Base-by-base conservation (phyloP, 2,329 filamentous ascomycete species). In the Delphinella strobiligena region DNA sequence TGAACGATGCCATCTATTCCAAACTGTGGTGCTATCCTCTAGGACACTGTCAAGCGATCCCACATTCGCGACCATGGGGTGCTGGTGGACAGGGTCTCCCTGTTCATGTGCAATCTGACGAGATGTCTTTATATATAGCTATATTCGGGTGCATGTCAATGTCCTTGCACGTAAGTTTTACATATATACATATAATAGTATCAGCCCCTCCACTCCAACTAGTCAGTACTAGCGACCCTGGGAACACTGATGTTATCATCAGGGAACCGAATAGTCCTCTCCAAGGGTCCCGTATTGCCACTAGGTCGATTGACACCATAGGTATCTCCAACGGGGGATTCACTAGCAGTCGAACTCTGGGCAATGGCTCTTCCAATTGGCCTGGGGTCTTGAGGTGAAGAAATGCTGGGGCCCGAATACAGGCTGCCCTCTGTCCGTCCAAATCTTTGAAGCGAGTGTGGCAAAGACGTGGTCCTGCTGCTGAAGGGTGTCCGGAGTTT, bases 231-330 rank as follows among this genome's bases (percentile, higher is more conserved):
- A n/a, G n/a, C n/a, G n/a, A n/a, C n/a, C n/a, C n/a, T n/a, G 31
- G 37, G 30, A 18, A 34, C 31, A 24, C 37, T 40, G 9, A 32
- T 22, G 18, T n/a, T 40, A 14, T 57, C 53, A 34, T 56, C 54
- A 15, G 43, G 45, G 31, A 56, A 58, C 9, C 51, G 47, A 36
- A 58, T 58, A 31, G 49, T 58, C 19, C 54, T 47, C 31, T 55
- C 49, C 44, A 47, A 18, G 18, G 42, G 50, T 4, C 40, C n/a
- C 22, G 39, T 32, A 12, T 32, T 35, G 17, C 12, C n/a, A 19
- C 22, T 5, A 14, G 38, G 34, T 8, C 27, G 35, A 19, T 37
- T 15, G 36, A 32, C 14, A 38, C 19, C 15, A 31, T 29, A 31
- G 10, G 41, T 16, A 32, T 19, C 29, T 36, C 27, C 18, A 22